Percentiles rank a stretch among this genome's conserved stretches.
phyloP scores from a whole-genome alignment of 2,329 filamentous ascomycete species.

The Alternaria gaisen region DNA sequence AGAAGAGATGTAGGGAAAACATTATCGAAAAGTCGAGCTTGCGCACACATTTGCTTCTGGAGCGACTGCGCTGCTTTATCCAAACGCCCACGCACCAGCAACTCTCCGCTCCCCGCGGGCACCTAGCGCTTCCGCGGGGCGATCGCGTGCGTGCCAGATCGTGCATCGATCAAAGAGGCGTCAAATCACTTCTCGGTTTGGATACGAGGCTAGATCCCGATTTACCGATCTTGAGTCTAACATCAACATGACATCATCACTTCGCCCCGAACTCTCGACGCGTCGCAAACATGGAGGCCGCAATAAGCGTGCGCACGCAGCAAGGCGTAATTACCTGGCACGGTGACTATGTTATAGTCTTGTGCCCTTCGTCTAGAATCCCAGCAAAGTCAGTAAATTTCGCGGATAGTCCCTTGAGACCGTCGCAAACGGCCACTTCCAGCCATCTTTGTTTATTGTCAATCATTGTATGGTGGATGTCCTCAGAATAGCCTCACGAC shows the following conservation, averaged over 20 bases:
- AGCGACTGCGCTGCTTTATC: not conserved
- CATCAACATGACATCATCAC: constrained; percentile 34
- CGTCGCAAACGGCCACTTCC: constrained; percentile 4
- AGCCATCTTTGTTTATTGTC: constrained; percentile 2
- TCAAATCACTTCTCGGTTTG: constrained; percentile 20
- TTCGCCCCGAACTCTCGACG: constrained; percentile 15
- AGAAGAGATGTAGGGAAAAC: not conserved
- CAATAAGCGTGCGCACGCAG: constrained; percentile 13
- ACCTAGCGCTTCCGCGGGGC: constrained; percentile 14
- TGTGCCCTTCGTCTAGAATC: constrained; percentile 5
- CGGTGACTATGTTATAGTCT: not conserved
- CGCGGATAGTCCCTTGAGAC: constrained; percentile 3
- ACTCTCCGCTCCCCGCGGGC: constrained; percentile 20
- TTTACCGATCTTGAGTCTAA: constrained; percentile 5
- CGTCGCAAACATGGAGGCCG: constrained; percentile 21
- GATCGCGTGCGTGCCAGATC: constrained; percentile 8
- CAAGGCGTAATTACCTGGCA: constrained; percentile 1
- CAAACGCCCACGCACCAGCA: not conserved
- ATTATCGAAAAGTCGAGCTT: not conserved
- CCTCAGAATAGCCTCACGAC: not conserved
- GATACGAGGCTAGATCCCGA: constrained; percentile 18
- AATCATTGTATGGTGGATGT: constrained; percentile 1
- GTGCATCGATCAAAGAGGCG: constrained; percentile 20
- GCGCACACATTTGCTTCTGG: not conserved
- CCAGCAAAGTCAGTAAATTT: constrained; percentile 8